Evolutionary conservation across 495 filamentous ascomycete genomes (phyloP).

Genomic region (Cercophora samala): DNA sequence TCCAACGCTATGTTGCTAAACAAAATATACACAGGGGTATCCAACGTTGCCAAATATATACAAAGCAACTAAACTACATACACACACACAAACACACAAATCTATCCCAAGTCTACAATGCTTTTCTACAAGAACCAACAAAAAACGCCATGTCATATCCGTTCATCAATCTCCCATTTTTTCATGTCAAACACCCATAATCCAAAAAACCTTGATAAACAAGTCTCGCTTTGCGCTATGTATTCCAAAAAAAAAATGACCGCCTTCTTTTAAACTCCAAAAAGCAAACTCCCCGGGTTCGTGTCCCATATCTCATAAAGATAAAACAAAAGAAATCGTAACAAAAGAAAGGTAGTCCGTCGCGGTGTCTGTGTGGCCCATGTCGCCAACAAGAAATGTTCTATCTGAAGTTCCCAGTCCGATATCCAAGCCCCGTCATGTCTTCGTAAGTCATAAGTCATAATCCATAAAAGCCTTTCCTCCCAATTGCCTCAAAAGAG

Average conservation of each 20-base stretch:
- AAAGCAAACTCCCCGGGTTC: background rate
- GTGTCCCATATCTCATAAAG: slow-evolving; percentile 7
- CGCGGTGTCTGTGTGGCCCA: background rate
- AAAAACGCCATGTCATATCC: background rate
- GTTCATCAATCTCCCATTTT: background rate
- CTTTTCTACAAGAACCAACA: background rate
- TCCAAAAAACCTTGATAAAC: background rate
- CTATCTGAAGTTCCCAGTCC: background rate
- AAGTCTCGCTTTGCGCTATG: background rate
- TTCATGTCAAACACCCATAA: slow-evolving; percentile 1
- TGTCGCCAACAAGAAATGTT: slow-evolving; percentile 1
- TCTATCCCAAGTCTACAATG: background rate
- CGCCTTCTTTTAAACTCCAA: background rate
- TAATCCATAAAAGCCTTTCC: slow-evolving; percentile 20
- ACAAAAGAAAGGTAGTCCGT: background rate
- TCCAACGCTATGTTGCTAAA: background rate
- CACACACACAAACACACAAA: background rate
- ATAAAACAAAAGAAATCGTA: background rate
- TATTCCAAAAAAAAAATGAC: background rate
- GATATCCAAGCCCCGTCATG: background rate
- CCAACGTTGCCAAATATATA: background rate
- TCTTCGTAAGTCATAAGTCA: slow-evolving; percentile 16
- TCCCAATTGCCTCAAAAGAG: slow-evolving; percentile 20
- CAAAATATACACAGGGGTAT: background rate
- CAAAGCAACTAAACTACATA: background rate